Evolutionary conservation across 164 flowering plant species (phyloP).

Genomic region (Saururus chinensis): DNA sequence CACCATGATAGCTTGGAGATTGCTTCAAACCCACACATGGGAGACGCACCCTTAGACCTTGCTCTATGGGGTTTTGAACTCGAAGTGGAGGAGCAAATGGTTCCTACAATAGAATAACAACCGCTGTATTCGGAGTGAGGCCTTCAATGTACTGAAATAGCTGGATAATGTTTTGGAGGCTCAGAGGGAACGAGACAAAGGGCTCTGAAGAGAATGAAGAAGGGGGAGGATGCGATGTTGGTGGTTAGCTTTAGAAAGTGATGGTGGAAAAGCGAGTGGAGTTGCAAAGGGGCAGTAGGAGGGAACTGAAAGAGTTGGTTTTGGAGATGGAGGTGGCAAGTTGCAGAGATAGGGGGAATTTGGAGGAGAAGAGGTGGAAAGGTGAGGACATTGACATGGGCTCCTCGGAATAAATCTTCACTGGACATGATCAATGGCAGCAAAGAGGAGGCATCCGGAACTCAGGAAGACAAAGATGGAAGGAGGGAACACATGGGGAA

Average conservation of each 20-base stretch:
- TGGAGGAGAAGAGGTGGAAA: conserved; percentile 24
- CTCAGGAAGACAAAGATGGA: no score
- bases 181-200: conserved; percentile 39
- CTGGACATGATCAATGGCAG: no score
- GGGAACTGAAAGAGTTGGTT: conserved; percentile 9
- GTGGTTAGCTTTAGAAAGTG: not conserved
- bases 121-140: conserved; percentile 79
- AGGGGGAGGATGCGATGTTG: conserved; percentile 25
- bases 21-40: conserved; percentile 98
- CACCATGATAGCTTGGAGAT: no score
- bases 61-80: conserved; percentile 58
- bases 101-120: conserved; percentile 60
- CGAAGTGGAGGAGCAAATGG: conserved; percentile 40
- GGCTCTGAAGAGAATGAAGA: not conserved
- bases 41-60: conserved; percentile 95
- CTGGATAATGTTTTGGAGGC: conserved; percentile 65
- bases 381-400: conserved; percentile 27
- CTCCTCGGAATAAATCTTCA: no score
- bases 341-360: conserved; percentile 18
- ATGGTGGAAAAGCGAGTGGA: conserved; percentile 9
- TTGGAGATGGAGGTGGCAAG: conserved; percentile 9
- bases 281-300: conserved; percentile 13
- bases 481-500: no score
- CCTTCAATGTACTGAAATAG: conserved; percentile 81
- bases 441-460: no score